Conservation (phyloP, 345 rosid genomes). For the Limnanthes douglasii region DNA sequence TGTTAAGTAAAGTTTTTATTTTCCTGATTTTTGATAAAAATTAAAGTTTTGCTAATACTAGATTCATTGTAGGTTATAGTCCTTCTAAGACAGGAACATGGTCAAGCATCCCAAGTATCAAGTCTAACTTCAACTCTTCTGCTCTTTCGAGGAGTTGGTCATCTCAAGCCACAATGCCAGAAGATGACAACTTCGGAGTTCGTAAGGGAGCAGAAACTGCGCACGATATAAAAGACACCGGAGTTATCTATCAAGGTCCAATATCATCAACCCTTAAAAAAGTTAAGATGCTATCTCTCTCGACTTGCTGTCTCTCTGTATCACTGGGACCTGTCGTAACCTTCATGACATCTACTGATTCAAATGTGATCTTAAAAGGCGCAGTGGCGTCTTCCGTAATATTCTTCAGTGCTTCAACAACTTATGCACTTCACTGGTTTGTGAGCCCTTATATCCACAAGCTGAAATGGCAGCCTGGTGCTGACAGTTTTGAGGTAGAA, state of each 20-base stretch:
- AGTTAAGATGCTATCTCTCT: slow-evolving; percentile 85
- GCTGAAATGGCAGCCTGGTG: slow-evolving; percentile 85
- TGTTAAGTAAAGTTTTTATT: not conserved
- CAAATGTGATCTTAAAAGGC: slow-evolving; percentile 79
- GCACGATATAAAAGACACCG: slow-evolving; percentile 30
- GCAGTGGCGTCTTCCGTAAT: slow-evolving; percentile 82
- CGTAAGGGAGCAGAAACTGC: slow-evolving; percentile 13
- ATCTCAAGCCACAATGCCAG: slow-evolving; percentile 34
- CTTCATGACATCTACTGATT: slow-evolving; percentile 76
- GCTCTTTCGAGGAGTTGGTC: slow-evolving; percentile 38
- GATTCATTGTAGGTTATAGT: slow-evolving; percentile 21
- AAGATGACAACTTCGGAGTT: slow-evolving; percentile 64
- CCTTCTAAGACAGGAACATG: slow-evolving; percentile 17
- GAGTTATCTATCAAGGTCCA: slow-evolving; percentile 60
- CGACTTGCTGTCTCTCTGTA: slow-evolving; percentile 93
- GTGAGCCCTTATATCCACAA: slow-evolving; percentile 89
- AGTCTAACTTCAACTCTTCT: slow-evolving; percentile 11
- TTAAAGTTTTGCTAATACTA: not conserved
- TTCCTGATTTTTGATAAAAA: not conserved
- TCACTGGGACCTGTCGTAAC: slow-evolving; percentile 85
- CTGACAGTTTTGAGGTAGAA: slow-evolving; percentile 83
- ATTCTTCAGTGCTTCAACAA: slow-evolving; percentile 73
- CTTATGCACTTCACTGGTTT: slow-evolving; percentile 78
- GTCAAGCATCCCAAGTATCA: slow-evolving; percentile 15
- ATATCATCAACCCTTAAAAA: slow-evolving; percentile 83